phyloP scores from a whole-genome alignment of 495 filamentous ascomycete genomes.

The Neurospora sp. region DNA sequence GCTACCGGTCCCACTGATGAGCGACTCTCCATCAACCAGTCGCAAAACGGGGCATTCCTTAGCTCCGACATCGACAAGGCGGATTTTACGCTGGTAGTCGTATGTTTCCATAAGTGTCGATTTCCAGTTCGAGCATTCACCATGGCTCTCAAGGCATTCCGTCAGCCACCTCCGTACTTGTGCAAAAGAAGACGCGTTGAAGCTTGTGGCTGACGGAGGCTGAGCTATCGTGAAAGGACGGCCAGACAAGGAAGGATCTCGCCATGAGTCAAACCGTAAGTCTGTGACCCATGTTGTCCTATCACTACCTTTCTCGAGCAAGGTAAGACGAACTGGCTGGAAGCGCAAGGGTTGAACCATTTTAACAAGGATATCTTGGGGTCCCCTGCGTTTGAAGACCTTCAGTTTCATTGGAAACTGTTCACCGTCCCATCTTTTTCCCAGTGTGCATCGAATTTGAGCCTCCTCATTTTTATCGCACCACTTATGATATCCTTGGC shows the following conservation, averaged over 20 bases:
- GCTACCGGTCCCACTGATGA: background rate
- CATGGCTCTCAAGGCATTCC: background rate
- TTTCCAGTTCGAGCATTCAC: background rate
- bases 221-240: background rate
- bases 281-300: background rate
- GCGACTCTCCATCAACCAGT: background rate
- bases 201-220: background rate
- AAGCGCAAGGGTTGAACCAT: too few relatives aligned
- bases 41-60: background rate
- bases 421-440: accelerated
- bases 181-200: background rate
- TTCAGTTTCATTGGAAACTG: too few relatives aligned
- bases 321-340: too few relatives aligned
- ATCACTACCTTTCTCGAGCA: background rate
- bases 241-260: too few relatives aligned
- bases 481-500: background rate
- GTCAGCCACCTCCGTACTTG: background rate
- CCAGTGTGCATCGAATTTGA: background rate
- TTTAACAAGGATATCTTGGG: too few relatives aligned
- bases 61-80: background rate
- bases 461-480: background rate
- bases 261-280: too few relatives aligned
- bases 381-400: too few relatives aligned
- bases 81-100: background rate
- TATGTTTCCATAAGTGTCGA: background rate